Base-by-base conservation (phyloP, 2,329 filamentous ascomycete genomes). In the Seiridium unicorne region DNA sequence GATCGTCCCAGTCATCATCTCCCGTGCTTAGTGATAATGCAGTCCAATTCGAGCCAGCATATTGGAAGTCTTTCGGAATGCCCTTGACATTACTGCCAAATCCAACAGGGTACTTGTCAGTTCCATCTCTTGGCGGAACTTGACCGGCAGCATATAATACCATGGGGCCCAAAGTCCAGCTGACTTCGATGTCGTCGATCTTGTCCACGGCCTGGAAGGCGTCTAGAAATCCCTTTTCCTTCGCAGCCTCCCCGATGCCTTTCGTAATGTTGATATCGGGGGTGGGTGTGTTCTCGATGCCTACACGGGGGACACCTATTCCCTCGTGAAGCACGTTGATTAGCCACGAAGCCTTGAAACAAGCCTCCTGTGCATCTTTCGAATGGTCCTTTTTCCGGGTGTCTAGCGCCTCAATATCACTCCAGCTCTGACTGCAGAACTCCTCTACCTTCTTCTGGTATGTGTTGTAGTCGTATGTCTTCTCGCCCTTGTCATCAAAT, bases 311-410 rank as follows among this genome's bases (percentile, higher is more conserved):
- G 56, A 99, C 88, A 0, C 95, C 96, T 65, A 99, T 97, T 2
- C 95, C 95, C 63, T 97, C 92, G 69, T 99, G 94, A 3, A 99
- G 82, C 70, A 99, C 89, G 68, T 96, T 99, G 71, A 99, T 97
- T 49, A 99, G 81, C 95, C 96, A 99, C 4, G 92, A 95, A 0
- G 95, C 93, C 74, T 99, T 99, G 82, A 99, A 99, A 73, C 95
- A 99, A 1, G 96, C 91, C 70, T 96, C 89, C 64, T 89, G 85
- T 4, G 93, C 93, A 55, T 89, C 90, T 68, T 89, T 86, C 1
- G 92, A 84, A 65, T 93, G 93, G 63, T 91, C 87, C 62, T 91
- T 94, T 70, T 90, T 89, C 51, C 89, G 74, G n/a, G 74, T 71
- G 8, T 82, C 77, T 4, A 97, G 77, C 31, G 86, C 88, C 64